A percentile compares a stretch with the other conserved stretches of the same genome.
Conservation (phyloP, 768 basidiomycete species). For the Xanthoconium stramineum region DNA sequence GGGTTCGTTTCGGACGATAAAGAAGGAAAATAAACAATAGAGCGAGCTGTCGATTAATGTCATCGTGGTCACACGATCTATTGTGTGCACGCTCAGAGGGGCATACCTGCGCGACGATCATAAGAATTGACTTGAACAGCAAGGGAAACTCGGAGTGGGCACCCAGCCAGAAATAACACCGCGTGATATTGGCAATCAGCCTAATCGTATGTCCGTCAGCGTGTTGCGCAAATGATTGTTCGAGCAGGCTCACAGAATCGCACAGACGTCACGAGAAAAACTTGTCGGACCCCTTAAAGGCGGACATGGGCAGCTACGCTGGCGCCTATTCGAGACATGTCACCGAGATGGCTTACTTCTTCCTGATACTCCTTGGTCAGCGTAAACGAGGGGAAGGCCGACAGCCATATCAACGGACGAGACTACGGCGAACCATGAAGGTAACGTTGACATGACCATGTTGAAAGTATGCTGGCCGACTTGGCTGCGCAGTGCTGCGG, state of each 20-base stretch:
- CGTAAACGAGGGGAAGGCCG: slow-evolving; percentile 81
- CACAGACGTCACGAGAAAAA: slow-evolving; percentile 84
- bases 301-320: slow-evolving; percentile 1
- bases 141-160: slow-evolving; percentile 72
- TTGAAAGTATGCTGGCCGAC: background rate
- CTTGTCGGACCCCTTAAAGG: slow-evolving; percentile 70
- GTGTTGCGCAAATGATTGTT: background rate
- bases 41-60: slow-evolving; percentile 50
- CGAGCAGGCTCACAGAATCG: slow-evolving; percentile 57
- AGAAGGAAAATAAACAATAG: slow-evolving; percentile 79
- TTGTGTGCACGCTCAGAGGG: background rate
- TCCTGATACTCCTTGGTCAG: slow-evolving; percentile 72
- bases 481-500: slow-evolving; percentile 4
- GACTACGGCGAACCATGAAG: slow-evolving; percentile 62
- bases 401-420: slow-evolving; percentile 83
- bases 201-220: slow-evolving; percentile 35
- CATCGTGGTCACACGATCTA: slow-evolving; percentile 19
- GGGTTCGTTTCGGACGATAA: slow-evolving; percentile 61
- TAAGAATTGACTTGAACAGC: slow-evolving; percentile 77
- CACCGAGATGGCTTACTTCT: slow-evolving; percentile 46
- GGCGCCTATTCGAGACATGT: background rate
- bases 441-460: slow-evolving; percentile 29
- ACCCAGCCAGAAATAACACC: slow-evolving; percentile 91
- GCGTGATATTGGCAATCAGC: slow-evolving; percentile 78
- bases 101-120: slow-evolving; percentile 80